phyloP scores from a whole-genome alignment of 495 filamentous ascomycete species.

The Podospora didyma region DNA sequence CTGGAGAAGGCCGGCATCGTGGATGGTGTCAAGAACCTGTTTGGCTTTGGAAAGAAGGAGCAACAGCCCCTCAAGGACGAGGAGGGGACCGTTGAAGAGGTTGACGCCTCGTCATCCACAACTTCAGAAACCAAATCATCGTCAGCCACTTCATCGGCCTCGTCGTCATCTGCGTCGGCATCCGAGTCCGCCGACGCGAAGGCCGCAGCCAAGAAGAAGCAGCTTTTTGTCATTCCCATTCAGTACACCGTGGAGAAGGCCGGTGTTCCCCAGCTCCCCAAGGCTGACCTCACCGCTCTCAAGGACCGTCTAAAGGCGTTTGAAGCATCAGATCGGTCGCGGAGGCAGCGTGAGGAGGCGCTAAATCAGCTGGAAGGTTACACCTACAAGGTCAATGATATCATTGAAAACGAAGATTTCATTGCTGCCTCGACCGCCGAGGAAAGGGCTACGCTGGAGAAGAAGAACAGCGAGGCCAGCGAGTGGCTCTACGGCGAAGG shows the following conservation, averaged over 20 bases:
- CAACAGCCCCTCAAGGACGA: conserved; percentile 71
- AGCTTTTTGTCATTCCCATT: conserved; percentile 66
- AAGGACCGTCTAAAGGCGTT: conserved; percentile 73
- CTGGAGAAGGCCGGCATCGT: conserved; percentile 72
- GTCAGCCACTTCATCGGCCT: conserved; percentile 34
- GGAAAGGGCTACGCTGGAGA: conserved; percentile 57
- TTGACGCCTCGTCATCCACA: conserved; percentile 43
- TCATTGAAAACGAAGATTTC: conserved; percentile 72
- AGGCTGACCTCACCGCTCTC: conserved; percentile 59
- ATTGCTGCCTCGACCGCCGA: conserved; percentile 60
- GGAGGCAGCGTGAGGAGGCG: conserved; percentile 75
- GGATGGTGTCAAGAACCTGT: conserved; percentile 90
- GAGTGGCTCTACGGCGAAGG: conserved; percentile 93
- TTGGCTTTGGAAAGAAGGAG: conserved; percentile 86
- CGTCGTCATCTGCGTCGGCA: conserved; percentile 40
- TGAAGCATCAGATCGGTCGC: conserved; percentile 74
- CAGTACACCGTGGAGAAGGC: conserved; percentile 56
- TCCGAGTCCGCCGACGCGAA: conserved; percentile 39
- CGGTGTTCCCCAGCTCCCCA: conserved; percentile 55
- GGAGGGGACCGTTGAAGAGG: conserved; percentile 46
- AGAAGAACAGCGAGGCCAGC: conserved; percentile 60
- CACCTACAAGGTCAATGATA: conserved; percentile 83
- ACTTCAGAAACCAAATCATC: conserved; percentile 27
- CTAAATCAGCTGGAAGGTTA: conserved; percentile 91
- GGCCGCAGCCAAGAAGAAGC: conserved; percentile 53